Evolutionary conservation across 208 protist species (phyloP), one percentile per base, ranked within the genome.

Genomic region (Leptomonas pyrrhocoris): DNA sequence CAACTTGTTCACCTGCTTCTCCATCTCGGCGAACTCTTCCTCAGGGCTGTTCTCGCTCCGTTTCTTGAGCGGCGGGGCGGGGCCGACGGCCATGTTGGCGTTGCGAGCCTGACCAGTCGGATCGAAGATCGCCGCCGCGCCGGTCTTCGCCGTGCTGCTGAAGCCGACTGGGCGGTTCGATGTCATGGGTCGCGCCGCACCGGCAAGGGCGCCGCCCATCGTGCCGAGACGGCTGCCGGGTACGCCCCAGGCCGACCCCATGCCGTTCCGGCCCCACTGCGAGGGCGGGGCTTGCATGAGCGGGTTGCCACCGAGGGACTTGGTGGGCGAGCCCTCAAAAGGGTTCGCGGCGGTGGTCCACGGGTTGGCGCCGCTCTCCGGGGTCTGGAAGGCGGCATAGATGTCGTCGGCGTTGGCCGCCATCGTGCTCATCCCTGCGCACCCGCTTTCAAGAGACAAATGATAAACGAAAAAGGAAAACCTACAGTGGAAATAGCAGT

Each of bases 111-210:
- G 91, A 0, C 80, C 80, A 6, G 90, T 84, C 15, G 91, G 92
- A 68, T 97, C 90, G 78, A 98, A 97, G 46, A 94, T 55, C 25
- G 74, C 78, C 19, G 67, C 77, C 21, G 73, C 69, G 56, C 69
- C 61, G 61, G 48, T 51, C 12, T 36, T 31, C 66, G 45, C 80
- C 31, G 62, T 30, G 19, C 88, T 72, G 57, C 80, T 93, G 74
- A 97, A 98, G 50, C 95, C 95, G 0, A 95, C 90, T 1, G 89
- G 89, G n/a, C 92, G 83, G 79, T 97, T 96, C 8, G 93, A 96
- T 16, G 95, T 98, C 95, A 98, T 98, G 25, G 94, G 93, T 0
- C 95, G 87, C 13, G 90, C 86, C 16, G 80, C 79, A 21, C 79
- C 81, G 27, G 68, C 54, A 51, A 85, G 72, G 15, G 79, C 79